Base-by-base conservation (phyloP, 371 early-diverging fungal species). In the Capillidium rhysosporum region DNA sequence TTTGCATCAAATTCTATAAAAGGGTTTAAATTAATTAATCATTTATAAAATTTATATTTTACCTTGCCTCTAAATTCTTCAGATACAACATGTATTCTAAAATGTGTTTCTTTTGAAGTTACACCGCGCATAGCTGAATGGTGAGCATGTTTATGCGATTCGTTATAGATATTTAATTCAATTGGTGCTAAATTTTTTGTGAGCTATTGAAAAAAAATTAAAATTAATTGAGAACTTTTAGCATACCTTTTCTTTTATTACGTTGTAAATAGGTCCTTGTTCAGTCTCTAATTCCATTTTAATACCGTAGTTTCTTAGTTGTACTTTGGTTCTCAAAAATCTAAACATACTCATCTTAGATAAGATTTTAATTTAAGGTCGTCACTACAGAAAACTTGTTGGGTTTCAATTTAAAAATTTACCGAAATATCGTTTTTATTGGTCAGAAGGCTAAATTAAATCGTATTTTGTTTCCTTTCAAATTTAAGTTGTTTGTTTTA, bases 61-160 rank as follows among this genome's bases (percentile, higher is more conserved):
- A 76, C 71, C 63, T 76, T 76, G 41, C 76, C 79, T 26, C 63
- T 61, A 57, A 83, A 85, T 16, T 60, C 58, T 4, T 75, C 72
- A 12, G 83, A 80, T 4, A 83, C 75, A 28, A 83, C 61, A 0
- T n/a, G n/a, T n/a, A 29, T 0, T 23, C 2, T 20, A n/a, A 84
- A 84, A 57, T 84, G 85, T 9, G 83, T 84, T 59, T 83, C 85
- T 29, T 69, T 74, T 65, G 72, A 77, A n/a, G 65, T 66, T 16
- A 72, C 73, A 3, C 79, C 81, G 54, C 73, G 67, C 85, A 84
- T 84, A 9, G 85, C 72, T 44, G 70, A 72, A 61, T 84, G 85
- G 57, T 80, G 79, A 16, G 79, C 64, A 60, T 84, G 85, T 56
- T 75, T 65, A 46, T 82, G 76, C 8, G 81, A 80, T 57, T 84